Base-by-base conservation (phyloP, 768 basidiomycete genomes). In the Suillus decipiens region DNA sequence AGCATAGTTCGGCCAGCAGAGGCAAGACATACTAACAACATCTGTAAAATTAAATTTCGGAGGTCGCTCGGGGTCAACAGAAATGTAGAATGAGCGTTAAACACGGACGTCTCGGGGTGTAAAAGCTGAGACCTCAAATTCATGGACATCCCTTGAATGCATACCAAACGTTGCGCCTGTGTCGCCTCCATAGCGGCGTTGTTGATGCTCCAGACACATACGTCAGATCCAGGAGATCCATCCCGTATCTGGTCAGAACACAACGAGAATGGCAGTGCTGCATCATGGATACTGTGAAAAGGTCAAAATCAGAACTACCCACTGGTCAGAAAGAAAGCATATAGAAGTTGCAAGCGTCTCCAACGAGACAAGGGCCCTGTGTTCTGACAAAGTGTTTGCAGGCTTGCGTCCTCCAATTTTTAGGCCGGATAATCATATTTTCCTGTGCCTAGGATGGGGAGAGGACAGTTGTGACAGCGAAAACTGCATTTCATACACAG, bases 351-450 rank as follows among this genome's bases (percentile, higher is more conserved):
- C 80, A 83, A 8, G 72, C 66, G 41, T 77, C 73, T 17, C 79
- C 81, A 15, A 76, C 68, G 3, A 78, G 81, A 67, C 81, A 83
- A 76, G 75, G 76, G 1, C 79, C 80, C 24, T 74, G 70, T 66
- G 79, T 78, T 59, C 78, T 77, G 57, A 77, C 65, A 68, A 79
- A 81, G 64, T 80, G 77, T 58, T 75, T 75, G 66, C 80, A 83
- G 7, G 79, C 75, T 11, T 74, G 69, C 31, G 75, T 81, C 61
- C 75, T 76, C 70, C 75, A 76, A 36, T 66, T 63, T 53, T 69
- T 69, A 66, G 34, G 72, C 66, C 15, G 61, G 51, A 34, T 68
- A 45, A 33, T n/a, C 36, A 59, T 11, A 53, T 33, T 50, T 31
- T 2, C 28, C 3, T 28, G 33, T 34, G 58, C 28, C 41, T 51